These are phyloP conservation scores for Arachnomyces sp. DNA, from an alignment of 2,329 filamentous ascomycete species.

Conservation along the genomic window DNA sequence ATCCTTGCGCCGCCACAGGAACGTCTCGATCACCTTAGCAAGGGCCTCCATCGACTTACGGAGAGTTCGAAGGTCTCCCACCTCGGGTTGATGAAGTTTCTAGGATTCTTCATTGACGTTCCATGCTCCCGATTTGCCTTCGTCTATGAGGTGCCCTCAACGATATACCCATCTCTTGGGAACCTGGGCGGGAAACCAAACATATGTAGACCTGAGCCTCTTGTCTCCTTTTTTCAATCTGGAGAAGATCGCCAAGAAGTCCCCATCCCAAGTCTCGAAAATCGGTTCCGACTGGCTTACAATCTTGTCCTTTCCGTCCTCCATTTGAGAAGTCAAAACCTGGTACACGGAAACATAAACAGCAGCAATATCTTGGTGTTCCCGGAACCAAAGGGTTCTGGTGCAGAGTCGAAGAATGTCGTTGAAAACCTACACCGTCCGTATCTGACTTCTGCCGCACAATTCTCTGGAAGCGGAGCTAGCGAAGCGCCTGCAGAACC, in stretches of 20 bases:
- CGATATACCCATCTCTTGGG: constrained; percentile 29
- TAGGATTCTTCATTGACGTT: constrained; percentile 50
- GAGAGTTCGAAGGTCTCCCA: constrained; percentile 35
- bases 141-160: constrained; percentile 51
- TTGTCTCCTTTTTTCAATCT: constrained; percentile 36
- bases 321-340: constrained; percentile 48
- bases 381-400: constrained; percentile 27
- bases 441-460: constrained; percentile 51
- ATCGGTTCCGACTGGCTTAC: constrained; percentile 53
- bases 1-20: constrained; percentile 20
- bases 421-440: constrained; percentile 37
- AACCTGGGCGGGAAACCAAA: constrained; percentile 15
- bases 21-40: constrained; percentile 29
- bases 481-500: constrained; percentile 40
- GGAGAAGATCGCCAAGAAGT: constrained; percentile 32
- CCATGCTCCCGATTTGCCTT: constrained; percentile 50
- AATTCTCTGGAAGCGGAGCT: constrained; percentile 45
- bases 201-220: constrained; percentile 23
- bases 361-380: constrained; percentile 57
- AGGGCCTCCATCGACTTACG: constrained; percentile 32
- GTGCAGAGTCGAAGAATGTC: constrained; percentile 7
- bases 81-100: constrained; percentile 34
- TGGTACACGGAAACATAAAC: constrained; percentile 56
- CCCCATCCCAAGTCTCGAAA: constrained; percentile 49
- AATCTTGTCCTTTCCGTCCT: constrained; percentile 50